Evolutionary conservation across 2,329 filamentous ascomycete species (phyloP).

Genomic region (Penicillium fuscoglaucum): DNA sequence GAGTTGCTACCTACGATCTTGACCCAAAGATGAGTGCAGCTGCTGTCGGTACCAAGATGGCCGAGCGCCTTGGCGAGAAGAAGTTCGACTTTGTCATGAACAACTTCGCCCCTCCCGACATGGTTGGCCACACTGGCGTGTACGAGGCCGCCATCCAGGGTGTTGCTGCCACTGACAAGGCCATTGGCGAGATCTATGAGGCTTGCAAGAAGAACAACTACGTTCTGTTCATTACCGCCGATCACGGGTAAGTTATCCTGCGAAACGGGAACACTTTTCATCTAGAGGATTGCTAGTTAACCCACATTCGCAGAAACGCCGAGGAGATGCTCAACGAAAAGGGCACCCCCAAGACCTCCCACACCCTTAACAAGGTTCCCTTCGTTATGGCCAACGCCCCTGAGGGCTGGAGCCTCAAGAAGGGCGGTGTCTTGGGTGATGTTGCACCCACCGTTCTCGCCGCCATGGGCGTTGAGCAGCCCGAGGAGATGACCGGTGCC

Average conservation of each 20-base stretch:
- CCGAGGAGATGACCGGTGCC: slow-evolving; percentile 85
- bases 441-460: slow-evolving; percentile 92
- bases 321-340: slow-evolving; percentile 98
- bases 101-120: slow-evolving; percentile 99
- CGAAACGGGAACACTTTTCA: neutral
- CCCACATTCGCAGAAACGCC: slow-evolving; percentile 63
- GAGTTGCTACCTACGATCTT: slow-evolving; percentile 92
- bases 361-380: slow-evolving; percentile 97
- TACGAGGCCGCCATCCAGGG: slow-evolving; percentile 91
- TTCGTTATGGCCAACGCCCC: slow-evolving; percentile 98
- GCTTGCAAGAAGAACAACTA: slow-evolving; percentile 92
- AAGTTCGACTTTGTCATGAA: slow-evolving; percentile 98
- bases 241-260: slow-evolving; percentile 69
- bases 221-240: slow-evolving; percentile 89
- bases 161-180: slow-evolving; percentile 83
- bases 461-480: slow-evolving; percentile 86
- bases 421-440: slow-evolving; percentile 88
- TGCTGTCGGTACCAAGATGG: slow-evolving; percentile 83
- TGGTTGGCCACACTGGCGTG: slow-evolving; percentile 98
- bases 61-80: slow-evolving; percentile 79
- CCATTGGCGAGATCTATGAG: slow-evolving; percentile 89
- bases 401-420: slow-evolving; percentile 80
- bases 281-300: slow-evolving; percentile 20
- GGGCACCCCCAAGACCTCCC: slow-evolving; percentile 94
- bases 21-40: slow-evolving; percentile 95